These are phyloP conservation scores for Candida rishiriensis DNA, from an alignment of 805 yeast genomes.

Conservation along the genomic window DNA sequence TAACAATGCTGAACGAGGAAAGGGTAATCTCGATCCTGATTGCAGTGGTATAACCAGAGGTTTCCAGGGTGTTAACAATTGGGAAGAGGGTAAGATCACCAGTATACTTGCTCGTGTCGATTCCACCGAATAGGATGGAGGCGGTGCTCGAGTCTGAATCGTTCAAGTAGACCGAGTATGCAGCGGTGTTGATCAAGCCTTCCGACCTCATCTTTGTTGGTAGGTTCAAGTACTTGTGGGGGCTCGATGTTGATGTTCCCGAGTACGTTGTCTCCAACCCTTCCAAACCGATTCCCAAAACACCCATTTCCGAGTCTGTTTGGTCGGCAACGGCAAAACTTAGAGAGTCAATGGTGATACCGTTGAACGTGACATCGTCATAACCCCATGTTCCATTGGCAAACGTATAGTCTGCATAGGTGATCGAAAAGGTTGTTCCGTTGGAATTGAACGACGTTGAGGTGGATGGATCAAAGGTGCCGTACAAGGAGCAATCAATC, in stretches of 20 bases:
- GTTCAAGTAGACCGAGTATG: conserved; percentile 62
- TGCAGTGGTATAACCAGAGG: conserved; percentile 33
- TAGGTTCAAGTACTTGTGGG: conserved; percentile 55
- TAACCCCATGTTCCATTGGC: conserved; percentile 56
- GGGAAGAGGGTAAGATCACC: conserved; percentile 51
- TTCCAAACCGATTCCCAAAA: conserved; percentile 67
- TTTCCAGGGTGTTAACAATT: conserved; percentile 38
- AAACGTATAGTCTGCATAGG: conserved; percentile 44
- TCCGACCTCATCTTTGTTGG: conserved; percentile 56
- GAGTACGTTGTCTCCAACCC: conserved; percentile 63
- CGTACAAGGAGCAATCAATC: conserved; percentile 40
- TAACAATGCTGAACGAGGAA: conserved; percentile 31
- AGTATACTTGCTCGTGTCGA: conserved; percentile 56
- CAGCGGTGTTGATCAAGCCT: conserved; percentile 51
- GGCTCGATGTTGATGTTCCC: conserved; percentile 11
- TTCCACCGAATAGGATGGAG: conserved; percentile 66
- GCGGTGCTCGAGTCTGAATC: conserved; percentile 40
- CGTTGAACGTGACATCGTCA: conserved; percentile 55
- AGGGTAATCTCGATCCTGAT: conserved; percentile 48
- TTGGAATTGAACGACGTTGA: conserved; percentile 39
- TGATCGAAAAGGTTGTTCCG: conserved; percentile 37
- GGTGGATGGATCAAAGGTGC: conserved; percentile 41
- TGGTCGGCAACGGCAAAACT: conserved; percentile 73
- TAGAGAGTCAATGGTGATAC: conserved; percentile 41
- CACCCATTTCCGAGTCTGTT: conserved; percentile 64